Percentiles rank a stretch among this genome's conserved stretches.
Evolutionary conservation across 1,284 basidiomycete genomes (phyloP).

Genomic region (Moniliophthora roreri): DNA sequence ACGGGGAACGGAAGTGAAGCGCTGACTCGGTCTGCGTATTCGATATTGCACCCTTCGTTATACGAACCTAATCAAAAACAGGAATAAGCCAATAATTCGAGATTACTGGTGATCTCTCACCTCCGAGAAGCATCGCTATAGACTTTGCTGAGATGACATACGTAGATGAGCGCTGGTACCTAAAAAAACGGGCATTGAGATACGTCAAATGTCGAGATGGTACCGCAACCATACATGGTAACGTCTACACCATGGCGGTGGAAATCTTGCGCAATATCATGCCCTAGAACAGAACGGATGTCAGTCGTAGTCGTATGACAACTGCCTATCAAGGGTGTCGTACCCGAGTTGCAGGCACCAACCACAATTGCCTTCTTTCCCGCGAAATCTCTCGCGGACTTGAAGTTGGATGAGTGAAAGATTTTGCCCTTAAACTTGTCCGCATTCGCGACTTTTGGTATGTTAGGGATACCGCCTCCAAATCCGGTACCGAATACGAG

Average conservation of each 20-base stretch:
- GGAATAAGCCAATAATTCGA: background rate
- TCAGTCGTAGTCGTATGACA: background rate
- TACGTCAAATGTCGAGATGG: background rate
- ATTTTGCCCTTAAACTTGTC: conserved; percentile 43
- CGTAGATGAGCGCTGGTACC: conserved; percentile 52
- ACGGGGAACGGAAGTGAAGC: conserved; percentile 44
- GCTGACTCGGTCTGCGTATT: conserved; percentile 49
- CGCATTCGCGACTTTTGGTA: conserved; percentile 39
- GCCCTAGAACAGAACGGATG: conserved; percentile 1
- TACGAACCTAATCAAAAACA: conserved; percentile 41
- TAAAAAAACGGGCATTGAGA: background rate
- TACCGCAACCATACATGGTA: conserved; percentile 2
- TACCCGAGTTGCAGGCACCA: conserved; percentile 49
- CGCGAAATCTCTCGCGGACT: conserved; percentile 36
- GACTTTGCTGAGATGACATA: conserved; percentile 9
- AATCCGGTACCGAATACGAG: conserved; percentile 52
- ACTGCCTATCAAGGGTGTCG: background rate
- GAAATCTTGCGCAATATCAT: conserved; percentile 21
- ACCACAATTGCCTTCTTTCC: conserved; percentile 52
- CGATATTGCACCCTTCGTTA: conserved; percentile 43
- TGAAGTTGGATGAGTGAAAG: conserved; percentile 44
- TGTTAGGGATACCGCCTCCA: conserved; percentile 42
- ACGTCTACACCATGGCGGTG: conserved; percentile 18
- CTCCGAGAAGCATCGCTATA: background rate
- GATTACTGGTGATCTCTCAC: conserved; percentile 18